Evolutionary conservation across 2,329 filamentous ascomycete species (phyloP).

Genomic region (Pseudogymnoascus pannorum): DNA sequence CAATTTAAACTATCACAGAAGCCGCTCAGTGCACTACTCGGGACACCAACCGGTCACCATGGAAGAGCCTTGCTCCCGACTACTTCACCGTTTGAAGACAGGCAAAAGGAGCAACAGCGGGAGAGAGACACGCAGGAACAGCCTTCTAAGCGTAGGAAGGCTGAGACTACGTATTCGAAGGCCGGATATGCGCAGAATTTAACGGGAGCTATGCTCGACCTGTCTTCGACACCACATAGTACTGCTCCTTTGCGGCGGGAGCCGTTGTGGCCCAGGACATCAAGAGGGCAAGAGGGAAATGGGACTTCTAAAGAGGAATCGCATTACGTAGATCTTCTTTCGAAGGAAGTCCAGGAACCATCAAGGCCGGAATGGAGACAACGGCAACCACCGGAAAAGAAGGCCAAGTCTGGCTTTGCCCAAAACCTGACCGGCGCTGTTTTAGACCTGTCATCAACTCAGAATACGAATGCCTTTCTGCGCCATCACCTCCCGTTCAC

Average conservation of each 20-base stretch:
- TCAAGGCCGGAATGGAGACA: conserved; percentile 19
- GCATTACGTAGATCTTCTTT: conserved; percentile 16
- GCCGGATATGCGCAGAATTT: conserved; percentile 43
- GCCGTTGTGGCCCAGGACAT: conserved; percentile 2
- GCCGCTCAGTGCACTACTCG: conserved; percentile 56
- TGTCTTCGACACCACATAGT: conserved; percentile 27
- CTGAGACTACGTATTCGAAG: conserved; percentile 18
- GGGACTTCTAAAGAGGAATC: not conserved
- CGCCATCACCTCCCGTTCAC: not conserved
- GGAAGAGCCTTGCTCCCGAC: conserved; percentile 51
- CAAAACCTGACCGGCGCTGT: conserved; percentile 44
- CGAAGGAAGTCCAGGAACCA: conserved; percentile 29
- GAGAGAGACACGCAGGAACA: conserved; percentile 24
- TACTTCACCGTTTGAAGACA: conserved; percentile 60
- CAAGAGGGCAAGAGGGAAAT: not conserved
- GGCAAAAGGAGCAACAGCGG: conserved; percentile 27
- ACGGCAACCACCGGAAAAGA: not conserved
- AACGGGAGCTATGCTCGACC: conserved; percentile 41
- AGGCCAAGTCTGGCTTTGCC: conserved; percentile 35
- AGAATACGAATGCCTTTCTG: not conserved
- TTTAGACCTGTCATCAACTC: conserved; percentile 34
- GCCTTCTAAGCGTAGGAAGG: conserved; percentile 18
- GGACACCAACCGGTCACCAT: conserved; percentile 55
- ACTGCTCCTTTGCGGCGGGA: not conserved
- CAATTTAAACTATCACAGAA: conserved; percentile 46